Percentiles rank a stretch among this genome's conserved stretches.
Evolutionary conservation across 179 eudicot genomes (phyloP).

Genomic region (Drosera spatulata): DNA sequence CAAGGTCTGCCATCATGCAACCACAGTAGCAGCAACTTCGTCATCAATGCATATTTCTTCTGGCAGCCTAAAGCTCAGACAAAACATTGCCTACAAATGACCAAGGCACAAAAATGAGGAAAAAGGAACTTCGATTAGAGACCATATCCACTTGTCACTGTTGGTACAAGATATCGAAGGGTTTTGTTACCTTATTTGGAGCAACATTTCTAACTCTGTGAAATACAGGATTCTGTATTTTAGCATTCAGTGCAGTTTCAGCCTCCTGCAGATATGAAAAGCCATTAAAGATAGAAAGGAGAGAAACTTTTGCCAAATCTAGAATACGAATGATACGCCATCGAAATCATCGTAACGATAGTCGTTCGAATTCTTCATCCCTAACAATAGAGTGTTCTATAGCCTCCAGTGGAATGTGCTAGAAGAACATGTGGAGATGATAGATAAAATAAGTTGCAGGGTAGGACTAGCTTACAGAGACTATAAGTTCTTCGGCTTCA

Average conservation of each 20-base stretch:
- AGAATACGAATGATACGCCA: too few species aligned
- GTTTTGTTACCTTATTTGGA: slow-evolving; percentile 72
- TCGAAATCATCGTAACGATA: too few species aligned
- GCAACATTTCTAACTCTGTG: slow-evolving; percentile 97
- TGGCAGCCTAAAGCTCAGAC: slow-evolving; percentile 87
- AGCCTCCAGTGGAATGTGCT: too few species aligned
- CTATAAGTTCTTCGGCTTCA: slow-evolving; percentile 55
- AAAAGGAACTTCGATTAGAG: not conserved
- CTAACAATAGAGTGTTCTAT: too few species aligned
- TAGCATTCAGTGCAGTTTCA: slow-evolving; percentile 59
- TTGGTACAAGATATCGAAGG: not conserved
- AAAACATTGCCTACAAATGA: slow-evolving; percentile 76
- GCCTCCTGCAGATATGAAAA: slow-evolving; percentile 41
- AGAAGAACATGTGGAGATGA: too few species aligned
- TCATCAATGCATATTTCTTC: slow-evolving; percentile 57
- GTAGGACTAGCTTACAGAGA: slow-evolving; percentile 39
- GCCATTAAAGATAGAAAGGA: too few species aligned
- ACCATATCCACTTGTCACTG: not conserved
- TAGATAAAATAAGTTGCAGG: too few species aligned
- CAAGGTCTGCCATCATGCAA: slow-evolving; percentile 6
- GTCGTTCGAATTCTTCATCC: too few species aligned
- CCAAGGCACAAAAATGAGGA: not conserved
- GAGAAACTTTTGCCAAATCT: too few species aligned
- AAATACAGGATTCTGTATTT: slow-evolving; percentile 53
- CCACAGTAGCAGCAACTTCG: slow-evolving; percentile 13